A percentile compares a stretch with the other conserved stretches of the same genome.
Evolutionary conservation across 2,329 filamentous ascomycete species (phyloP).

Genomic region (Basipetospora chlamydospora): DNA sequence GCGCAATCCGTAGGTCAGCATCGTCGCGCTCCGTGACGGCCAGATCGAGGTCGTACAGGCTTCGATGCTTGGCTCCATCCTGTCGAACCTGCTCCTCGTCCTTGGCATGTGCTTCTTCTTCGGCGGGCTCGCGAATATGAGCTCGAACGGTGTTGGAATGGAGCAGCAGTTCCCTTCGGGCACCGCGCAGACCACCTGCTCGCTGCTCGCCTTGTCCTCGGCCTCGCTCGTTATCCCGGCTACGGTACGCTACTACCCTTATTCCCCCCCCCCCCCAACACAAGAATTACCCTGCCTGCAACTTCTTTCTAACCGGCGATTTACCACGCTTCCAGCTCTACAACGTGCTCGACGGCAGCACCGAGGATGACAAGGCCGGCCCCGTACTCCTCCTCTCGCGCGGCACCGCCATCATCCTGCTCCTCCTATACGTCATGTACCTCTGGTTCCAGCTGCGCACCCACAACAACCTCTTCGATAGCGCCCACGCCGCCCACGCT

Average conservation of each 20-base stretch:
- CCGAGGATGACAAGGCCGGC: conserved; percentile 25
- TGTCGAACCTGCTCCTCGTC: conserved; percentile 85
- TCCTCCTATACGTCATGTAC: conserved; percentile 62
- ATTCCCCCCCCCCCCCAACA: not conserved
- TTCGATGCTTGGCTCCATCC: conserved; percentile 89
- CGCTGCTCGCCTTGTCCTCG: conserved; percentile 60
- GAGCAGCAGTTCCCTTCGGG: conserved; percentile 64
- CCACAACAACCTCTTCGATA: conserved; percentile 58
- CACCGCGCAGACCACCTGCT: conserved; percentile 63
- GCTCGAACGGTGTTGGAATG: conserved; percentile 37
- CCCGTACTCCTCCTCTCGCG: conserved; percentile 60
- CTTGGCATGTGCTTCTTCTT: conserved; percentile 69
- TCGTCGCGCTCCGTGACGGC: conserved; percentile 70
- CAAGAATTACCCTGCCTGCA: not conserved
- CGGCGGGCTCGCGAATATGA: conserved; percentile 52
- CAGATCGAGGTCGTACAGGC: conserved; percentile 96
- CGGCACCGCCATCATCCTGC: conserved; percentile 60
- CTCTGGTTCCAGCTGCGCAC: conserved; percentile 66
- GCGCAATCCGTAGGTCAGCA: conserved; percentile 62
- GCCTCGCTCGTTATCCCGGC: conserved; percentile 70
- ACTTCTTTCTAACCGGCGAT: conserved; percentile 1
- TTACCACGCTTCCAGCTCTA: conserved; percentile 37
- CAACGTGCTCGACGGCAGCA: conserved; percentile 39
- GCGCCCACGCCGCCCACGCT: conserved; percentile 14
- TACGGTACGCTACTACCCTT: conserved; percentile 28